Evolutionary conservation across 83 land plant genomes (phyloP).

Genomic region (Diphasiastrum complanatum): DNA sequence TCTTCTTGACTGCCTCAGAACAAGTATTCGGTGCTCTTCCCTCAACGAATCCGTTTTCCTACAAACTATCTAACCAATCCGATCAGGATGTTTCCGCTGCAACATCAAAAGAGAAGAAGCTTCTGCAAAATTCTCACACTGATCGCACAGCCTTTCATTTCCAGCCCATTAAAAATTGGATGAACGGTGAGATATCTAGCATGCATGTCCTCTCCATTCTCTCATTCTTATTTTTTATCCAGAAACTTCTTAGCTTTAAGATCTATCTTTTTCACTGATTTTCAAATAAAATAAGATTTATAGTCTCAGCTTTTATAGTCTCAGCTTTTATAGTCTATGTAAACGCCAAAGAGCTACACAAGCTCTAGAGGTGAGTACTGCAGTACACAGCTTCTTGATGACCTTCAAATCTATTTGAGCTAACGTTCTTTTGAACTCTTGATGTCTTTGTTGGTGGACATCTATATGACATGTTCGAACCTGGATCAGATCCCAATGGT

Average conservation of each 20-base stretch:
- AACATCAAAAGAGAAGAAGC: no score
- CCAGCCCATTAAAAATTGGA: constrained; percentile 22
- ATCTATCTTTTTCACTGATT: background rate
- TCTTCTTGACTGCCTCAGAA: no score
- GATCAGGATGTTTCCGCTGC: no score
- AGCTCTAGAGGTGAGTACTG: background rate
- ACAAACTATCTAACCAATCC: no score
- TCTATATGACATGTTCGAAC: background rate
- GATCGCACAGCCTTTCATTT: constrained; percentile 19
- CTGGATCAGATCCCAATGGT: background rate
- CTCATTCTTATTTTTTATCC: background rate
- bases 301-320: background rate
- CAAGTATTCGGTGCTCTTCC: no score
- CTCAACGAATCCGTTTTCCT: no score
- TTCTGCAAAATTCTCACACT: no score
- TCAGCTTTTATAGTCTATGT: background rate
- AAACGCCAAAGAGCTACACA: background rate
- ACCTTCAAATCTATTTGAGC: no score
- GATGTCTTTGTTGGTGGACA: background rate
- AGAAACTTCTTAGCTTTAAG: no score
- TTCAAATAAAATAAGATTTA: background rate
- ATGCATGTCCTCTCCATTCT: background rate
- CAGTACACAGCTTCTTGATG: no score
- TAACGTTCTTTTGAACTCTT: no score
- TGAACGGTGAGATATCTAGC: constrained; percentile 7